phyloP scores from a whole-genome alignment of 306 rosid genomes.

The Herpetospermum pedunculosum region DNA sequence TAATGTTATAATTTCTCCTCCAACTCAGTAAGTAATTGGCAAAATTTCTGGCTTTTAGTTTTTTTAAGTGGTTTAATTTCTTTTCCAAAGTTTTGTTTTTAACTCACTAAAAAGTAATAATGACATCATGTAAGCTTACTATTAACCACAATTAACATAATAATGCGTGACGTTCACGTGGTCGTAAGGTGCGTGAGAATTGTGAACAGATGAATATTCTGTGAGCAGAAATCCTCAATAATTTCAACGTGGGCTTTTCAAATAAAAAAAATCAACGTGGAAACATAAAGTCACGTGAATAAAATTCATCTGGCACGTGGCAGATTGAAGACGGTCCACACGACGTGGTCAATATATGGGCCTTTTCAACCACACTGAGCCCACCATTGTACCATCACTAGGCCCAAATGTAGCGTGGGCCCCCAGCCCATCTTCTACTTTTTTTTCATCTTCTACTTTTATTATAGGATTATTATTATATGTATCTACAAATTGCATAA shows the following conservation, averaged over 20 bases:
- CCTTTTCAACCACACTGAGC: background rate
- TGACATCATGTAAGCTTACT: too few relatives aligned
- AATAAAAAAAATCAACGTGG: too few relatives aligned
- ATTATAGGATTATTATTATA: too few relatives aligned
- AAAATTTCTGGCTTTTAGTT: too few relatives aligned
- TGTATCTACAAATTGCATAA: too few relatives aligned
- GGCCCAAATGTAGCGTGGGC: background rate
- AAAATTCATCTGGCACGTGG: background rate
- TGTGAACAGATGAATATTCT: background rate
- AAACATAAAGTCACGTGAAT: background rate
- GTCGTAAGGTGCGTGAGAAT: background rate
- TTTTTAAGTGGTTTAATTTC: too few relatives aligned
- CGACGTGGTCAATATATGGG: background rate
- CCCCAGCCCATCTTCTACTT: background rate
- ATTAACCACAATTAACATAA: too few relatives aligned
- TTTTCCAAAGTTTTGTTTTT: too few relatives aligned
- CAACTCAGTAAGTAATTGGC: too few relatives aligned
- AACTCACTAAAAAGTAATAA: too few relatives aligned
- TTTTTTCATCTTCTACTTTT: too few relatives aligned
- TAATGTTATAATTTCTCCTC: too few relatives aligned
- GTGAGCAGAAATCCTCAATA: background rate
- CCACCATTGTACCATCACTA: background rate
- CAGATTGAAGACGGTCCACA: background rate
- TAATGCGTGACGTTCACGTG: background rate
- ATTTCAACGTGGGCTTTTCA: background rate